phyloP scores from a whole-genome alignment of 768 basidiomycete species.

The Mycena kentingensis region DNA sequence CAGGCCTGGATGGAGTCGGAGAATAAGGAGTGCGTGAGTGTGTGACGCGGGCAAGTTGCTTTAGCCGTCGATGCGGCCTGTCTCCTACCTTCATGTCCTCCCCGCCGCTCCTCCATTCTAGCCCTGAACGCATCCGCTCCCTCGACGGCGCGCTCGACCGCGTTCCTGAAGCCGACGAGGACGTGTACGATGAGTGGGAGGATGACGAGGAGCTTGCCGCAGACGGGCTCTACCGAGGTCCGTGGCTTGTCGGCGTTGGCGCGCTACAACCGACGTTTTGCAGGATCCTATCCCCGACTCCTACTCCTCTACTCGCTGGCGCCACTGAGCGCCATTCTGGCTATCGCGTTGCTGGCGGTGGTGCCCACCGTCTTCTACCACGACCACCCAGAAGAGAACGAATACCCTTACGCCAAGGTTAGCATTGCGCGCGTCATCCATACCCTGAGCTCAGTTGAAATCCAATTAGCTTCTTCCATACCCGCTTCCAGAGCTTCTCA shows the following conservation, averaged over 20 bases:
- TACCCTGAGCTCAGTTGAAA: no score
- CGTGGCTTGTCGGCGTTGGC: constrained; percentile 13
- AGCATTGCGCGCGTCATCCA: no score
- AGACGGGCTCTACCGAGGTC: constrained; percentile 53
- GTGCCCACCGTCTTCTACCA: constrained; percentile 56
- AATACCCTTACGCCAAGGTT: constrained; percentile 46
- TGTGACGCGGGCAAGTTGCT: no score
- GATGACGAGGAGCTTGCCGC: constrained; percentile 48
- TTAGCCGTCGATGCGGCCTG: no score
- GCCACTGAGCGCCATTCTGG: constrained; percentile 53
- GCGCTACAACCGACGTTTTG: constrained; percentile 9
- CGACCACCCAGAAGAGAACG: constrained; percentile 22
- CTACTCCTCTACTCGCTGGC: constrained; percentile 60
- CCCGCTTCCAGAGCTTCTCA: constrained; percentile 66
- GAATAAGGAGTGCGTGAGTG: no score
- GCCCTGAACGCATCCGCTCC: constrained; percentile 38
- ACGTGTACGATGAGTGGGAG: constrained; percentile 35
- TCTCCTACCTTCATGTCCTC: background rate
- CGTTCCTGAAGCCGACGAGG: constrained; percentile 41
- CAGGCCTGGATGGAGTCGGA: no score
- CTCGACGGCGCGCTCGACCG: constrained; percentile 31
- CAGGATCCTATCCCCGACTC: constrained; percentile 66
- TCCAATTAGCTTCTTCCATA: constrained; percentile 58
- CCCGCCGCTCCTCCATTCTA: constrained; percentile 5
- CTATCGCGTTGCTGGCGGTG: constrained; percentile 51